phyloP scores from a whole-genome alignment of 257 asterid genomes.

The Jacaranda mimosifolia region DNA sequence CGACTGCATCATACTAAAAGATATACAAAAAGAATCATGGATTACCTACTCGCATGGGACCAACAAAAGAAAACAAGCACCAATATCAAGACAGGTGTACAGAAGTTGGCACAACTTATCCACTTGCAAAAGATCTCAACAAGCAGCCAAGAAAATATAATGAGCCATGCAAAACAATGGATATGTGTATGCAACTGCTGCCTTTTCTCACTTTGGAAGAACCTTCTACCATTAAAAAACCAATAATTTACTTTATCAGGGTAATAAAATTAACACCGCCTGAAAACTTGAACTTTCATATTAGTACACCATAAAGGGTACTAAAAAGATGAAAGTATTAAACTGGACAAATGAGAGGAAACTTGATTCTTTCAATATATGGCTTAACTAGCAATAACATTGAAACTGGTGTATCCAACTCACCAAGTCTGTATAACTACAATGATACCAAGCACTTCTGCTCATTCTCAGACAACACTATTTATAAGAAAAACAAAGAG shows the following conservation, averaged over 20 bases:
- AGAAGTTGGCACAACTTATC: conserved; percentile 5
- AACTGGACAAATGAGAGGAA: neutral
- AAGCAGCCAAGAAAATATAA: neutral
- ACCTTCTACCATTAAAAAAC: neutral
- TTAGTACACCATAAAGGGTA: neutral
- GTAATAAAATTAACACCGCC: conserved; percentile 22
- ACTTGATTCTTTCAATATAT: conserved; percentile 1
- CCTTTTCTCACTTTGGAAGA: conserved; percentile 3
- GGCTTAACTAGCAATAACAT: conserved; percentile 10
- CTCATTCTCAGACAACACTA: neutral
- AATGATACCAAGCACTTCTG: neutral
- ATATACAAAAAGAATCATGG: conserved; percentile 26
- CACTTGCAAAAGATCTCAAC: conserved; percentile 14
- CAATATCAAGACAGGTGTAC: conserved; percentile 22
- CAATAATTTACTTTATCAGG: neutral
- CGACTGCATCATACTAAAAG: conserved; percentile 91
- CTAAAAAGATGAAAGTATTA: neutral
- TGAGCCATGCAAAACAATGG: conserved; percentile 18
- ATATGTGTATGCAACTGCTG: conserved; percentile 10
- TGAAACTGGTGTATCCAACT: neutral
- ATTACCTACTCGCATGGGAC: conserved; percentile 21
- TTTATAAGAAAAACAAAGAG: neutral
- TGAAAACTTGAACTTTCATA: neutral
- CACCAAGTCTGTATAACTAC: conserved; percentile 13
- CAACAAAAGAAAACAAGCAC: conserved; percentile 23